A percentile compares a stretch with the other conserved stretches of the same genome.
Evolutionary conservation across 208 protist genomes (phyloP).

Genomic region (Leishmania tarentolae): DNA sequence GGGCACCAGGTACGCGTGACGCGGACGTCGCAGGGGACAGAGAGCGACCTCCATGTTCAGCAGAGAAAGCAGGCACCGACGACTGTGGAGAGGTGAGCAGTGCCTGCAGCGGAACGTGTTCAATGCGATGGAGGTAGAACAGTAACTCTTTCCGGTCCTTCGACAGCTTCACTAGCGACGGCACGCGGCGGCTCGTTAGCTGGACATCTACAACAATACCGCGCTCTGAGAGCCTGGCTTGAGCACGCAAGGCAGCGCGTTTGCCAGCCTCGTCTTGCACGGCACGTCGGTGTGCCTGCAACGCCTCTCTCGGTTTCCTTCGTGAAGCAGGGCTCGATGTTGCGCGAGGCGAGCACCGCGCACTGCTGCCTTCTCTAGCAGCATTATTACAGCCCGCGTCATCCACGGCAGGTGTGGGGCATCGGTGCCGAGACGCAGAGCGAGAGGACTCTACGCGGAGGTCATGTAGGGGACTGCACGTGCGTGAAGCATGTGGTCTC

Average conservation of each 20-base stretch:
- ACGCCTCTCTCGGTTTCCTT: background rate
- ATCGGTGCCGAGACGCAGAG: background rate
- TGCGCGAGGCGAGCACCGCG: background rate
- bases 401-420: background rate
- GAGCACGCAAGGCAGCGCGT: conserved; percentile 19
- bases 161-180: conserved; percentile 40
- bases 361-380: background rate
- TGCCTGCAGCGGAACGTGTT: conserved; percentile 1
- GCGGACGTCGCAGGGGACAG: background rate
- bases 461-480: background rate
- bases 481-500: background rate
- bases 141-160: conserved; percentile 46
- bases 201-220: conserved; percentile 37
- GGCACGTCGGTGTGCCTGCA: background rate
- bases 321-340: background rate
- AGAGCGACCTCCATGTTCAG: background rate
- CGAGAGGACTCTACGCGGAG: background rate
- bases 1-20: background rate
- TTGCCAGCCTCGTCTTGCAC: conserved; percentile 6
- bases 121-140: conserved; percentile 39
- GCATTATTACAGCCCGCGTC: background rate
- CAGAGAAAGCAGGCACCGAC: background rate
- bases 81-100: conserved; percentile 1
- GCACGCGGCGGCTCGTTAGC: conserved; percentile 27
- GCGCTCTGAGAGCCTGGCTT: conserved; percentile 21